Base-by-base conservation (phyloP, 2,329 filamentous ascomycete species). In the Botryotinia calthae region DNA sequence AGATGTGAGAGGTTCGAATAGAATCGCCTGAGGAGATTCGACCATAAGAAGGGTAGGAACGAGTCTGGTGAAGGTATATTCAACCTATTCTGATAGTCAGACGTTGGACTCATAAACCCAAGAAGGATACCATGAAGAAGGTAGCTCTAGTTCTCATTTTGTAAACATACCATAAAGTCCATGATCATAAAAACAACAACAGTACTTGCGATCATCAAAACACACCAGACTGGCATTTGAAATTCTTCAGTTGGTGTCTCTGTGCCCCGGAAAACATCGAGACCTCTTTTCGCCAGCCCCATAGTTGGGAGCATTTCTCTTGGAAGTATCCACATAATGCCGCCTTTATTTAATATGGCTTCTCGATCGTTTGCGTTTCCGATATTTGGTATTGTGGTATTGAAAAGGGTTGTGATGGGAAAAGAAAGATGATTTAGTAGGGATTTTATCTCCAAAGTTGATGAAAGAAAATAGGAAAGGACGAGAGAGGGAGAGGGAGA, bases 11-110 rank as follows among this genome's bases (percentile, higher is more conserved):
- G 83, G 80, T 75, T 86, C 84, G 77, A 88, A 85, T 69, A 86
- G 82, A 71, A 88, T 82, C 78, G 85, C 82, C 76, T 86, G 64
- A 85, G 85, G 40, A 85, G 85, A 76, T 81, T 93, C 90, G 77
- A 93, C 84, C 82, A 89, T 88, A 74, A 89, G 85, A 59, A 93
- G 85, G 9, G 88, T 88, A 2, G 87, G 85, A 62, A 92, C 83
- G 71, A 93, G 84, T 72, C 86, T 82, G 72, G 86, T 86, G 76
- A 90, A 86, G 62, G 87, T 89, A 82, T 92, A 92, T 69, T 83
- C 80, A 64, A 85, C 77, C 84, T 71, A 44, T 22, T 25, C 25
- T n/a, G 22, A 48, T 58, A 37, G 63, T 79, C 71, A 78, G 76
- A n/a, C 48, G 22, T 28, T 22, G 12, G n/a, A 40, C 3, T 65